Evolutionary conservation across 2,329 filamentous ascomycete genomes (phyloP).

Genomic region (Saccharata proteae): DNA sequence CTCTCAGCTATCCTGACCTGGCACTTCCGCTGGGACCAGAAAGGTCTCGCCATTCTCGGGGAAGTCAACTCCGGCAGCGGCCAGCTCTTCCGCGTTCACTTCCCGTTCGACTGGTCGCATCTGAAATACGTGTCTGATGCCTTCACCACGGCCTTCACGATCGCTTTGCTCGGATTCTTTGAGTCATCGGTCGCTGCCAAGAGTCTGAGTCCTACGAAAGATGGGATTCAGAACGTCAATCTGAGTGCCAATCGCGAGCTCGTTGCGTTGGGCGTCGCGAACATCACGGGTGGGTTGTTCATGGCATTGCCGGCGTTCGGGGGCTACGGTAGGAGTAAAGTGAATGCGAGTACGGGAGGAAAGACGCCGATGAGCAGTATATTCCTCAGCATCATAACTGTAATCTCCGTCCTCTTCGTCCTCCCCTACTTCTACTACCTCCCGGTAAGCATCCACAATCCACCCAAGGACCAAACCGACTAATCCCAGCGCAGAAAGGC

Average conservation of each 20-base stretch:
- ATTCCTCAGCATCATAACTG: slow-evolving; percentile 68
- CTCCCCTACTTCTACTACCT: slow-evolving; percentile 90
- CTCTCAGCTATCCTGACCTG: slow-evolving; percentile 71
- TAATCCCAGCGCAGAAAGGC: slow-evolving; percentile 53
- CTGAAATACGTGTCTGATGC: slow-evolving; percentile 75
- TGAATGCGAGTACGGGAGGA: slow-evolving; percentile 84
- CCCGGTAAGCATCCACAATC: slow-evolving; percentile 51
- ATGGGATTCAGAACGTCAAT: slow-evolving; percentile 64
- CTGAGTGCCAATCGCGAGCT: slow-evolving; percentile 88
- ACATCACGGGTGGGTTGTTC: slow-evolving; percentile 83
- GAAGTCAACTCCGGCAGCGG: slow-evolving; percentile 63
- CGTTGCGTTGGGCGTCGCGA: slow-evolving; percentile 80
- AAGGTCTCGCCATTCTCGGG: slow-evolving; percentile 75
- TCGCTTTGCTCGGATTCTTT: slow-evolving; percentile 94
- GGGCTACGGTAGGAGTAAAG: slow-evolving; percentile 89
- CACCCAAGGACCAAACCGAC: slow-evolving; percentile 7
- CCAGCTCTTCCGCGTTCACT: slow-evolving; percentile 66
- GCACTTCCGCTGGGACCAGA: slow-evolving; percentile 61
- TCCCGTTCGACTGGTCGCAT: slow-evolving; percentile 66
- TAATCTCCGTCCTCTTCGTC: slow-evolving; percentile 69
- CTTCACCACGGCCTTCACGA: slow-evolving; percentile 84
- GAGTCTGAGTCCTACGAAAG: slow-evolving; percentile 41
- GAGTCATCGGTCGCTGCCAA: slow-evolving; percentile 95
- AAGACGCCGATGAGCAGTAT: slow-evolving; percentile 90
- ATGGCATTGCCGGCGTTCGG: slow-evolving; percentile 90